Conservation (phyloP, 108 stramenopile genomes). For the Mediolabrus comicus region DNA sequence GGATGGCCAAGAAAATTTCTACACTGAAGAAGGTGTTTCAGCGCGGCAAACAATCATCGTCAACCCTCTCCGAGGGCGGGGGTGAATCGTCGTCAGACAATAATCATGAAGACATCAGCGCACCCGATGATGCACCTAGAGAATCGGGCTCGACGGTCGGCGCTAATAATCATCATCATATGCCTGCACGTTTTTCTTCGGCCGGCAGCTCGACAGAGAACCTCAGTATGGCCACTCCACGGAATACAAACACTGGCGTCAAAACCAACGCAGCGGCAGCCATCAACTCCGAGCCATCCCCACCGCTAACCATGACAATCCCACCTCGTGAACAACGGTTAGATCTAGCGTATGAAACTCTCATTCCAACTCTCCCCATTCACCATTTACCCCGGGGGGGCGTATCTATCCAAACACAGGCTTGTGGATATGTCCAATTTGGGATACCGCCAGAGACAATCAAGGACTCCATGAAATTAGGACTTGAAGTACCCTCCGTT, state of each 20-base stretch:
- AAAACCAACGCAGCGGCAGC: not conserved
- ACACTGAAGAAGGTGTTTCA: not conserved
- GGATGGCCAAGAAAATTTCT: not conserved
- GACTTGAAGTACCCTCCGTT: conserved; percentile 76
- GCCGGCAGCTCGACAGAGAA: not conserved
- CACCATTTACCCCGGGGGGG: conserved; percentile 75
- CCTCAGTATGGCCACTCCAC: not conserved
- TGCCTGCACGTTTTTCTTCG: not conserved
- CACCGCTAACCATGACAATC: not conserved
- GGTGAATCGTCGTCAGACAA: not conserved
- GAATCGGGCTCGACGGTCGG: not conserved
- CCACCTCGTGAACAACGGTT: not conserved
- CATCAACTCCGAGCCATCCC: not conserved
- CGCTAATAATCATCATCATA: not conserved
- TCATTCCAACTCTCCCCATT: not conserved
- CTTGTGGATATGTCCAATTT: conserved; percentile 83
- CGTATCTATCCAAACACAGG: conserved; percentile 72
- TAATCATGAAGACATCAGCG: not conserved
- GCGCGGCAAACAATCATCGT: not conserved
- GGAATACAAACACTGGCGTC: not conserved
- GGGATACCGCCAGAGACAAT: conserved; percentile 97
- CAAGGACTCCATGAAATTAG: conserved; percentile 92
- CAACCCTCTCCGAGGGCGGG: too few relatives aligned
- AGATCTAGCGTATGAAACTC: not conserved
- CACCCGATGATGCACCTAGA: not conserved